Evolutionary conservation across 257 asterid species (phyloP), one percentile per base, ranked within the genome.

Genomic region (Echites panduratus): DNA sequence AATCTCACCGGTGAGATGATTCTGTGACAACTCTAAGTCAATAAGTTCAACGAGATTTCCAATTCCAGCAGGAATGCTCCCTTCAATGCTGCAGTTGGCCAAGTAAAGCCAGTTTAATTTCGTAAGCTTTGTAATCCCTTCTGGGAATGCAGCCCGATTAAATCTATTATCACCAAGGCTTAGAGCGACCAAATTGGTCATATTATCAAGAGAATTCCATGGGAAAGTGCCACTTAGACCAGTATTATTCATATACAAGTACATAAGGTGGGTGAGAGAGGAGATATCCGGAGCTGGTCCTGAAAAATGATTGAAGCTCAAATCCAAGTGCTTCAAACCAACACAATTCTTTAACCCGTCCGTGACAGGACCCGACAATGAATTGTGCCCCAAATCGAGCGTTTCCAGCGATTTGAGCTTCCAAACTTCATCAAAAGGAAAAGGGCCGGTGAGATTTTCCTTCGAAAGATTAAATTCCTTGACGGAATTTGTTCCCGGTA

Each of bases 131-230:
- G 80, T 16, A 44, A 91, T 66, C 82, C 26, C 82, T 0, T 7
- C 12, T 2, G 97, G 99, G 66, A 94, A 91, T 9, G 76, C 80
- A 6, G 87, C 66, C 3, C 27, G 70, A 44, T 87, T 84, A 56
- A 94, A 89, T 0, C 56, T 35, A 73, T 91, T 94, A 68, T 91
- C 97, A 2, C 99, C 99, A 6, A 89, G 72, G 71, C 97, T 88
- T 65, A 94, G 66, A 0, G 73, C 92, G 22, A 65, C 79, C 32
- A 94, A 83, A 58, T 79, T 72, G 0, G 79, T 77, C 93, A 84
- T 84, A 45, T 78, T 85, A 5, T 29, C 45, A 4, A 94, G 73
- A 35, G 95, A 88, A 12, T 66, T 74, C 97, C 96, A 91, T 0
- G 95, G 99, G 54, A 91, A 91, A 47, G 7, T 27, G 1, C 97